Evolutionary conservation across 306 rosid species (phyloP), one percentile per base, ranked within the genome.

Genomic region (Cucurbita moschata): DNA sequence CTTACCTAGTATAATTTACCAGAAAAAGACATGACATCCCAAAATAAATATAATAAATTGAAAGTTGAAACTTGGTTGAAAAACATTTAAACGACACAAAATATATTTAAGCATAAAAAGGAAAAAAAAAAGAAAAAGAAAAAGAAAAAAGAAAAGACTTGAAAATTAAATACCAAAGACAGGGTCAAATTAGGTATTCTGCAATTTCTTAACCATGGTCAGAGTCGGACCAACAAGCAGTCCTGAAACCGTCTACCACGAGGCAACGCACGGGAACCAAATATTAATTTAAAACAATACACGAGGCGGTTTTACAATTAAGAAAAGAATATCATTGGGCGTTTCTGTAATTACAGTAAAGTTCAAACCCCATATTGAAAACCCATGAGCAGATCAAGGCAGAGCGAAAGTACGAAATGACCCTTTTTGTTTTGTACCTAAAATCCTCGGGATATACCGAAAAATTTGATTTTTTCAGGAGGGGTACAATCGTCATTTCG

Each of bases 401-500:
- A 71, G 51, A 53, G 4, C 35, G 54, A 74, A 74, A 74, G 65
- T 74, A 74, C 77, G 15, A 46, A 53, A 10, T 5, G 5, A 18
- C 64, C 75, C 75, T 37, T 11, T 38, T 19, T 52, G 38, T 35
- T 30, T 49, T 50, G 3, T 50, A 50, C 18, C 54, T 50, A 16
- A 35, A 35, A 47, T 8, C 50, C 10, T 10, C 16, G 74, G 18
- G 51, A 26, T 2, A 10, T 30, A 4, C 71, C 21, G 83, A 72
- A 79, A 86, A 76, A 11, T 77, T 72, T 47, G 81, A 75, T 58
- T 16, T 71, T 71, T 54, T 14, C 46, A 18, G 0, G 4, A 85
- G 78, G 95, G 85, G 21, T 47, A 26, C 23, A 38, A 65, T 5
- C 10, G 90, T 80, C 78, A 83, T 54, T 86, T 37, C 4, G 18